Evolutionary conservation across 2,329 filamentous ascomycete species (phyloP).

Genomic region (Phaeosphaeria sp.): DNA sequence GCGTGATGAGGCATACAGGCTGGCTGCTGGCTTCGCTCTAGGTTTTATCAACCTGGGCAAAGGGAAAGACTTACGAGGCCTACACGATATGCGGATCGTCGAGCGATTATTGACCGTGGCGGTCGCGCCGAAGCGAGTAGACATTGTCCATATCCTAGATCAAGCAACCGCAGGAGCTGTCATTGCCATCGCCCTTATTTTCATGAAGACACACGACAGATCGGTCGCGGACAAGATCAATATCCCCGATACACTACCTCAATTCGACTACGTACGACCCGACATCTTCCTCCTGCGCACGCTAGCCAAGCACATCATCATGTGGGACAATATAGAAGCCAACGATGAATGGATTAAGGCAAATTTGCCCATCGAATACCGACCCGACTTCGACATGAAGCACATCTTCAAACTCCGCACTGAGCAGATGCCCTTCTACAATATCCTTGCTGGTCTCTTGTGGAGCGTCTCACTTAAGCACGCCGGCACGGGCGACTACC

Average conservation of each 20-base stretch:
- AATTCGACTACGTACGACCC: slow-evolving; percentile 94
- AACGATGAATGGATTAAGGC: slow-evolving; percentile 75
- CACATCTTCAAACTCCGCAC: slow-evolving; percentile 70
- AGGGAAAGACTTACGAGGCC: slow-evolving; percentile 82
- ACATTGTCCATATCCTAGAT: slow-evolving; percentile 90
- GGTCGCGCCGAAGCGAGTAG: slow-evolving; percentile 86
- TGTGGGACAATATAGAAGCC: slow-evolving; percentile 85
- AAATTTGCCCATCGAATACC: slow-evolving; percentile 76
- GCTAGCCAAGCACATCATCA: slow-evolving; percentile 85
- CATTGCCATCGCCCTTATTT: slow-evolving; percentile 87
- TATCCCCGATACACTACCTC: slow-evolving; percentile 84
- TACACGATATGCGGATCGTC: slow-evolving; percentile 92
- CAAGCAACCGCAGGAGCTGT: slow-evolving; percentile 93
- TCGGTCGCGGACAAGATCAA: slow-evolving; percentile 90
- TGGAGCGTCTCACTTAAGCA: slow-evolving; percentile 64
- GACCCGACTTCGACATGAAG: slow-evolving; percentile 65
- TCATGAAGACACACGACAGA: slow-evolving; percentile 93
- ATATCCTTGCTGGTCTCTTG: slow-evolving; percentile 87
- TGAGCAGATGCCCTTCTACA: slow-evolving; percentile 88
- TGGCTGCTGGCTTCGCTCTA: slow-evolving; percentile 91
- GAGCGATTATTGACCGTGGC: slow-evolving; percentile 87
- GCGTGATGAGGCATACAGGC: slow-evolving; percentile 92
- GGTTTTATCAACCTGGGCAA: slow-evolving; percentile 95
- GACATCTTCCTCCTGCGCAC: slow-evolving; percentile 92
- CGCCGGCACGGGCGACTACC: slow-evolving; percentile 60